Percentiles rank a stretch among this genome's conserved stretches.
phyloP scores from a whole-genome alignment of 805 yeast genomes.

The Kodamaea kaohsiungensis region DNA sequence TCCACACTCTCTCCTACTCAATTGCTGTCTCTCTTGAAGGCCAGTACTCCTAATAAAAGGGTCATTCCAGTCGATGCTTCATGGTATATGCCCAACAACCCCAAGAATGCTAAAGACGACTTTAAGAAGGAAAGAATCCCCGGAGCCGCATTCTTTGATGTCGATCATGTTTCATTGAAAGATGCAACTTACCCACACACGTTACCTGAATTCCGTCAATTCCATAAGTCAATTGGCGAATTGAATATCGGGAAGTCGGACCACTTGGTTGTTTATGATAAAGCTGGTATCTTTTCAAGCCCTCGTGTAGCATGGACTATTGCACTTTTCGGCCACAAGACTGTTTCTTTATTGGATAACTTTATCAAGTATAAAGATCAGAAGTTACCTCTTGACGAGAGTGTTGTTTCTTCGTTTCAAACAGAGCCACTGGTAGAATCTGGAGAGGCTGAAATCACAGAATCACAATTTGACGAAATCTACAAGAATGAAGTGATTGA shows the following conservation, averaged over 20 bases:
- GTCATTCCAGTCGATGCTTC: slow-evolving; percentile 78
- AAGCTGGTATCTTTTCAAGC: slow-evolving; percentile 78
- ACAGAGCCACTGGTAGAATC: not conserved
- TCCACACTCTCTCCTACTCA: slow-evolving; percentile 15
- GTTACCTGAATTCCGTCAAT: slow-evolving; percentile 67
- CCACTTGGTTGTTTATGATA: slow-evolving; percentile 78
- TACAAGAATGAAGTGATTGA: slow-evolving; percentile 53
- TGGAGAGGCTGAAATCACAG: slow-evolving; percentile 21
- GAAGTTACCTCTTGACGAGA: slow-evolving; percentile 1
- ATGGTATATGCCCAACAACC: slow-evolving; percentile 86
- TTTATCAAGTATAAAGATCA: slow-evolving; percentile 49
- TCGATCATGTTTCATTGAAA: slow-evolving; percentile 65
- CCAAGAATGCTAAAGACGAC: slow-evolving; percentile 60
- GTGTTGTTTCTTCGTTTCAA: slow-evolving; percentile 2
- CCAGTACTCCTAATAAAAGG: slow-evolving; percentile 13
- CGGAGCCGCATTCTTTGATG: slow-evolving; percentile 72
- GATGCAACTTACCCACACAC: slow-evolving; percentile 80
- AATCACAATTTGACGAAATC: slow-evolving; percentile 31
- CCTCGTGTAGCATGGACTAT: slow-evolving; percentile 95
- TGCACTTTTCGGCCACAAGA: slow-evolving; percentile 71
- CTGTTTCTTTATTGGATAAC: slow-evolving; percentile 70
- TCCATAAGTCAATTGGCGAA: slow-evolving; percentile 51
- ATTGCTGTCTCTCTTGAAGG: slow-evolving; percentile 10
- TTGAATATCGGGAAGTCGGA: slow-evolving; percentile 61
- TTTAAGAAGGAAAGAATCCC: slow-evolving; percentile 60